phyloP scores from a whole-genome alignment of 129 eudicot species.

The Escallonia rubra region DNA sequence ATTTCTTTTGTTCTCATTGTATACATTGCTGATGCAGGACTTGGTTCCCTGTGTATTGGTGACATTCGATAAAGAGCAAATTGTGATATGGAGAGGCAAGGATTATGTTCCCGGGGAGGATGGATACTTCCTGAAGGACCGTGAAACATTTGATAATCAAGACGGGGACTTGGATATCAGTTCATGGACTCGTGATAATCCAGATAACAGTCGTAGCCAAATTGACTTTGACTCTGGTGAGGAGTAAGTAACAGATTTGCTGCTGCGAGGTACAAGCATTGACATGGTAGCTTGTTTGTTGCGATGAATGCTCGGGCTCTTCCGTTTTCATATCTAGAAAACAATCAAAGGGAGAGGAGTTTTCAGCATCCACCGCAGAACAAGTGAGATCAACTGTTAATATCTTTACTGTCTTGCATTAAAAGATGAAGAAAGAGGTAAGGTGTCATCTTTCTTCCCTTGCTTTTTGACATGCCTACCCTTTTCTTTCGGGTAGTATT shows the following conservation, averaged over 20 bases:
- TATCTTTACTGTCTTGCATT: no score
- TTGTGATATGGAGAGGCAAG: conserved; percentile 80
- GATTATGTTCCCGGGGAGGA: conserved; percentile 54
- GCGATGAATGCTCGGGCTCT: conserved; percentile 9
- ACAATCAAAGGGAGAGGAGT: not conserved
- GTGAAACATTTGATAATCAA: conserved; percentile 39
- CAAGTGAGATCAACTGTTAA: not conserved
- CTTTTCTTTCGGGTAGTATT: no score
- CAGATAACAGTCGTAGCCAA: conserved; percentile 10
- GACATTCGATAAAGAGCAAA: conserved; percentile 89
- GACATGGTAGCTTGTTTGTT: not conserved
- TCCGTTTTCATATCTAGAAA: not conserved
- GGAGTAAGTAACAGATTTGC: conserved; percentile 1
- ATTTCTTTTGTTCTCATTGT: not conserved
- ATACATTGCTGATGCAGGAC: conserved; percentile 39
- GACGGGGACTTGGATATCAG: conserved; percentile 13
- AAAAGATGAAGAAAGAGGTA: no score
- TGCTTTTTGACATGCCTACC: no score
- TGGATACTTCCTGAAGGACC: conserved; percentile 47
- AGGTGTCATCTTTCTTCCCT: no score
- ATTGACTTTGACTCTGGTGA: conserved; percentile 37
- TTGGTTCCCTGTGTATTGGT: conserved; percentile 85
- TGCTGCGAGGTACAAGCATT: conserved; percentile 17
- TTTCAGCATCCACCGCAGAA: not conserved
- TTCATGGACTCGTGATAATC: conserved; percentile 8